phyloP scores from a whole-genome alignment of 768 basidiomycete genomes.

The Amanita muscaria region DNA sequence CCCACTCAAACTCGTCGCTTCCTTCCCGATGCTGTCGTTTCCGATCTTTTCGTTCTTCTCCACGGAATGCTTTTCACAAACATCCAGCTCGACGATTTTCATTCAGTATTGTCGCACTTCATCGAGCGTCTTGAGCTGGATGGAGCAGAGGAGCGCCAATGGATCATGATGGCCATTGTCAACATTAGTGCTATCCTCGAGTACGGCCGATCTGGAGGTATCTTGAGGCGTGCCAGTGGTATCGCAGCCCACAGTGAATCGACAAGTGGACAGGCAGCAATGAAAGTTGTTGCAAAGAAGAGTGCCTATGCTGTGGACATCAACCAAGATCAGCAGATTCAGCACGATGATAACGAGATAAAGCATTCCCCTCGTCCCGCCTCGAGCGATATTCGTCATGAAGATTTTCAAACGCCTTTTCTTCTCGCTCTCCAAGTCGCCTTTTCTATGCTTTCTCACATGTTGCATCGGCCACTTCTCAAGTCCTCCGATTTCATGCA shows the following conservation, averaged over 20 bases:
- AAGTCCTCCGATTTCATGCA: constrained; percentile 48
- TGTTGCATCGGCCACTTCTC: constrained; percentile 55
- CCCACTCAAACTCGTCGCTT: constrained; percentile 65
- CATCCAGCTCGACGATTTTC: constrained; percentile 89
- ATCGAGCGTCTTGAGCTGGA: constrained; percentile 82
- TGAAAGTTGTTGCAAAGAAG: constrained; percentile 11
- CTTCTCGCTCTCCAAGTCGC: constrained; percentile 71
- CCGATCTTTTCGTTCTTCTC: constrained; percentile 83
- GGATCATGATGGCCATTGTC: constrained; percentile 93
- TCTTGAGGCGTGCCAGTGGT: constrained; percentile 57
- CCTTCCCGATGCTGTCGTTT: constrained; percentile 59
- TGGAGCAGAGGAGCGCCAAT: constrained; percentile 73
- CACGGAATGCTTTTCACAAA: constrained; percentile 98
- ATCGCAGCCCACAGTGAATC: constrained; percentile 26
- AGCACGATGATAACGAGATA: no score
- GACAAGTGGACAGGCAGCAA: constrained; percentile 17
- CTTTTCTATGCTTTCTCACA: constrained; percentile 67
- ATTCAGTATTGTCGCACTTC: constrained; percentile 71
- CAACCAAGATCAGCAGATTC: no score
- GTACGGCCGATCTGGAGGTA: constrained; percentile 70
- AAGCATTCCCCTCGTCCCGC: constrained; percentile 23
- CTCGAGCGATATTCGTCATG: constrained; percentile 23
- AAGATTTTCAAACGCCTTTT: constrained; percentile 56
- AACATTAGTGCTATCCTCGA: constrained; percentile 81
- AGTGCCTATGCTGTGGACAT: no score